Conservation (phyloP, 2,329 filamentous ascomycete species). For the Colletotrichum eleusines region DNA sequence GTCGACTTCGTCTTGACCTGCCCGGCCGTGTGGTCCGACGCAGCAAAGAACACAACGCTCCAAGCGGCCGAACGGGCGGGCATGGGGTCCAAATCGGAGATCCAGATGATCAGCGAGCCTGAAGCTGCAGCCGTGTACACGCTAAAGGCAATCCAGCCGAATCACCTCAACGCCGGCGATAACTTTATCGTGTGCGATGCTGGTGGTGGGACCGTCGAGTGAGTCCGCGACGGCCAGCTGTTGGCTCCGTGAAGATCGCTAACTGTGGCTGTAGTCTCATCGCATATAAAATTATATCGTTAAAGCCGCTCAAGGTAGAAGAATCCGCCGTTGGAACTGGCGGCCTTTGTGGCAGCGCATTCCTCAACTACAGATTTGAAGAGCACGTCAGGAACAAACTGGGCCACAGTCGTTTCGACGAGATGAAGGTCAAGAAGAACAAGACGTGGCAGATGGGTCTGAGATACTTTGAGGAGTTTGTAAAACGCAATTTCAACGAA, state of each 20-base stretch:
- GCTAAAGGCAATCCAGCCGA: conserved; percentile 82
- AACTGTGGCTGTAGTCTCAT: conserved; percentile 66
- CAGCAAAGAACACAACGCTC: conserved; percentile 85
- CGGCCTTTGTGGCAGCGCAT: conserved; percentile 81
- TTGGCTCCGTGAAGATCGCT: conserved; percentile 37
- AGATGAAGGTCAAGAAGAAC: conserved; percentile 82
- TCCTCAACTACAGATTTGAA: conserved; percentile 84
- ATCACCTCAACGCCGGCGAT: conserved; percentile 76
- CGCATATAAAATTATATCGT: conserved; percentile 82
- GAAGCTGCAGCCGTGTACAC: conserved; percentile 86
- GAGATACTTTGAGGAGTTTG: conserved; percentile 85
- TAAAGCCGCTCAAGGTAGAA: conserved; percentile 78
- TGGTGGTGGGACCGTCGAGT: conserved; percentile 77
- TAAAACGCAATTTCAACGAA: conserved; percentile 86
- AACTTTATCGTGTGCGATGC: conserved; percentile 74
- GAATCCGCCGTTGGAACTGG: conserved; percentile 85
- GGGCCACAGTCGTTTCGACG: conserved; percentile 74
- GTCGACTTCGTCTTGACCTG: conserved; percentile 86
- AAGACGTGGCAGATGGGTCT: conserved; percentile 86
- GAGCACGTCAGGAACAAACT: conserved; percentile 79
- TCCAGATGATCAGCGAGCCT: conserved; percentile 85
- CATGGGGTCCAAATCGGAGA: conserved; percentile 77
- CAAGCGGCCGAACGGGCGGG: conserved; percentile 83
- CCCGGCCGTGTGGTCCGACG: conserved; percentile 86
- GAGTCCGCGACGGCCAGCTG: conserved; percentile 46